These are phyloP conservation scores for Blastomyces percursus DNA, from an alignment of 2,329 filamentous ascomycete species.

Conservation along the genomic window DNA sequence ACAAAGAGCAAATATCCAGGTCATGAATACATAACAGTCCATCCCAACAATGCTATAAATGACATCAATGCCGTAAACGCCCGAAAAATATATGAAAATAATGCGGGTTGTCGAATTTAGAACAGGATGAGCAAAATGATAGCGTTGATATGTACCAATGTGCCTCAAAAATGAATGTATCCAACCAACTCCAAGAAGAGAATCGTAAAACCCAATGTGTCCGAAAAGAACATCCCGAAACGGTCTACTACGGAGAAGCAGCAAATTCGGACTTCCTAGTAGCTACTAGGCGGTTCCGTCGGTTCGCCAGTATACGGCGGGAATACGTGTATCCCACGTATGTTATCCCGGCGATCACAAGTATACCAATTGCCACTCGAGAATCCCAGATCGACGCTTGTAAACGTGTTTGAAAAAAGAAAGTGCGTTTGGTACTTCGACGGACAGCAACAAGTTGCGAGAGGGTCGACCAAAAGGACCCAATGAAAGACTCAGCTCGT, in stretches of 20 bases:
- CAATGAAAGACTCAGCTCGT: slow-evolving; percentile 3
- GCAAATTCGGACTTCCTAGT: slow-evolving; percentile 6
- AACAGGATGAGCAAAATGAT: neutral
- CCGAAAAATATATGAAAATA: neutral
- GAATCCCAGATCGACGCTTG: slow-evolving; percentile 5
- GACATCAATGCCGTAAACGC: neutral
- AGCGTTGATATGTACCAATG: neutral
- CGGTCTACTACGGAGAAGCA: neutral
- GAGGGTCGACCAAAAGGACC: slow-evolving; percentile 6
- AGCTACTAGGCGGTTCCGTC: slow-evolving; percentile 2
- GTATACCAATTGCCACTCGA: neutral
- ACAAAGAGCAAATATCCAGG: neutral
- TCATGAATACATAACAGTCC: neutral
- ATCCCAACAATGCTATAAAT: neutral
- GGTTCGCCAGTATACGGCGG: neutral
- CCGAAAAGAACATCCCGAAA: neutral
- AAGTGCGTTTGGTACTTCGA: neutral
- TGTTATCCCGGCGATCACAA: neutral
- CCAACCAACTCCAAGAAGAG: neutral
- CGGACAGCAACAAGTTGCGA: slow-evolving; percentile 6
- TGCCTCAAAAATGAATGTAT: neutral
- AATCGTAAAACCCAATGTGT: neutral
- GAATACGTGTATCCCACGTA: neutral
- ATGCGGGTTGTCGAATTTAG: neutral
- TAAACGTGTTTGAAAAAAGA: slow-evolving; percentile 6